Evolutionary conservation across 73 alveolate genomes (phyloP).

Genomic region (Stentor coeruleus): DNA sequence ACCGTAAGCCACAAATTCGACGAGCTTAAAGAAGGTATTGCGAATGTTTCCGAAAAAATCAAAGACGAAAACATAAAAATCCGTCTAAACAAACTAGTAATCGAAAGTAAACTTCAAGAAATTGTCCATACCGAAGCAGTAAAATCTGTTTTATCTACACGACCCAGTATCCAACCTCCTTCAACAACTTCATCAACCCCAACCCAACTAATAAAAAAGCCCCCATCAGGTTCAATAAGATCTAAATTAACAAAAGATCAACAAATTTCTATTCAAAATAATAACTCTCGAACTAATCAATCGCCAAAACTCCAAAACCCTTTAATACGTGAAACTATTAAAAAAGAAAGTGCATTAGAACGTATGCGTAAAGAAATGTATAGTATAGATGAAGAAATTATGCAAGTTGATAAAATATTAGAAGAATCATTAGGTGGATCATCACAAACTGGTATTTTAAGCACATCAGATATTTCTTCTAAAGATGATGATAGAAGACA

Average conservation of each 20-base stretch:
- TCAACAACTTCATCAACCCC: not conserved
- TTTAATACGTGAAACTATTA: not conserved
- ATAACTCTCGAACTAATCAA: not conserved
- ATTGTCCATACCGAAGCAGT: not conserved
- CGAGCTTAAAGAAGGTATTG: not conserved
- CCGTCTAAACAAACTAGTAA: not conserved
- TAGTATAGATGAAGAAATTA: not conserved
- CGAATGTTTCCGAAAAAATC: not conserved
- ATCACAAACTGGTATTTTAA: not conserved
- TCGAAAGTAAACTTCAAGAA: not conserved
- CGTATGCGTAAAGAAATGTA: not conserved
- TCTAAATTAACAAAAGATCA: no score
- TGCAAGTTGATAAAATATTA: not conserved
- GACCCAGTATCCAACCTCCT: not conserved
- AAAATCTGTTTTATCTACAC: not conserved
- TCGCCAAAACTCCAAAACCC: not conserved
- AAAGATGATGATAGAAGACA: no score
- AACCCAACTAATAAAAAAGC: no score
- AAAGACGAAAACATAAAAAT: not conserved
- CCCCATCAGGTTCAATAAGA: no score
- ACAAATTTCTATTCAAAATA: no score
- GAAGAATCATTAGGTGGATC: not conserved
- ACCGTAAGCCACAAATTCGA: not conserved
- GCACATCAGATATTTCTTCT: not conserved
- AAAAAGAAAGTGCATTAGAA: not conserved